Conservation (phyloP, 306 rosid species). For the Dalbergia cochinchinensis region DNA sequence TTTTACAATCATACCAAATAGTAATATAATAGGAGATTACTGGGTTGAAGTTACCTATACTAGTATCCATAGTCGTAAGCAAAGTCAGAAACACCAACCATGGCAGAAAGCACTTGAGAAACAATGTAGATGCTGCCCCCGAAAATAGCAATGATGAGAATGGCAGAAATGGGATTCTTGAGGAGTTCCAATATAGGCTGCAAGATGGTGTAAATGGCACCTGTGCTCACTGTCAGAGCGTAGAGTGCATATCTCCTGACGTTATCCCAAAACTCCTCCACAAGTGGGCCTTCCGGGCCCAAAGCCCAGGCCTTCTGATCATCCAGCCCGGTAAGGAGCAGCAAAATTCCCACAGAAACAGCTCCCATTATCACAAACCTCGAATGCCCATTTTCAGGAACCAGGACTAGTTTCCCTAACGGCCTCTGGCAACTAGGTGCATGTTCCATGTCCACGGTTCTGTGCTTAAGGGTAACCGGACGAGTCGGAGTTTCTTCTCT, state of each 20-base stretch:
- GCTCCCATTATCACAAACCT: conserved; percentile 69
- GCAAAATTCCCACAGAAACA: conserved; percentile 68
- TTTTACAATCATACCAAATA: not conserved
- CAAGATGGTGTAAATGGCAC: conserved; percentile 75
- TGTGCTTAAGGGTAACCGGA: not conserved
- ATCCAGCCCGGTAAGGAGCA: conserved; percentile 60
- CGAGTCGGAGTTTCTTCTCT: not conserved
- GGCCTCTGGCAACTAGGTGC: conserved; percentile 20
- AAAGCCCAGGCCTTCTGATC: conserved; percentile 80
- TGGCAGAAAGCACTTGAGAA: conserved; percentile 84
- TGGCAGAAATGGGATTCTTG: conserved; percentile 89
- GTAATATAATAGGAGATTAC: not conserved
- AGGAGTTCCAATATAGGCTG: conserved; percentile 74
- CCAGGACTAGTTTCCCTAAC: not conserved
- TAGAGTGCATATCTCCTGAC: conserved; percentile 86
- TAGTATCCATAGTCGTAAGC: conserved; percentile 70
- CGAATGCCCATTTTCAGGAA: conserved; percentile 37
- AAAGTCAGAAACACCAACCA: conserved; percentile 90
- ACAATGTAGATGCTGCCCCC: conserved; percentile 71
- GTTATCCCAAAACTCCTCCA: conserved; percentile 97
- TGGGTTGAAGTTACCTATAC: not conserved
- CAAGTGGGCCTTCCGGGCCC: conserved; percentile 91
- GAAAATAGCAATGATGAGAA: conserved; percentile 68
- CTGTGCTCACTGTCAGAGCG: conserved; percentile 86
- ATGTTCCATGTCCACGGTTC: conserved; percentile 20